A percentile compares a stretch with the other conserved stretches of the same genome.
Evolutionary conservation across 768 basidiomycete species (phyloP).

Genomic region (Lactifluus volemus): DNA sequence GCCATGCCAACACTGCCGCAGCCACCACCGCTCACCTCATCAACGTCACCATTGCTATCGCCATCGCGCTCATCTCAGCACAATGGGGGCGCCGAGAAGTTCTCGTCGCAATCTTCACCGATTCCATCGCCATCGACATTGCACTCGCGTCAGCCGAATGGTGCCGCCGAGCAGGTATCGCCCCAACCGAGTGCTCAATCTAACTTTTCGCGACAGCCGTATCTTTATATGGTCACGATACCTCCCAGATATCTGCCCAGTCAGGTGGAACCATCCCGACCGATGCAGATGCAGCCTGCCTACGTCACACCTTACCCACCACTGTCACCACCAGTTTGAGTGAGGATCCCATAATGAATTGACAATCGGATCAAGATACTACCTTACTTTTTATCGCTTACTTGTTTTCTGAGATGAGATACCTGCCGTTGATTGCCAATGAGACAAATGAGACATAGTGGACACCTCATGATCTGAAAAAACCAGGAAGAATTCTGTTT

Average conservation of each 20-base stretch:
- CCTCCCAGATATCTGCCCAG: conserved; percentile 6
- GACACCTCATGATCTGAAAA: too few species aligned
- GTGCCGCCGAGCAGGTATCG: background rate
- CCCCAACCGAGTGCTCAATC: conserved; percentile 7
- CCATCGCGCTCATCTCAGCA: too few species aligned
- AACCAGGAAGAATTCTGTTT: too few species aligned
- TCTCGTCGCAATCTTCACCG: background rate
- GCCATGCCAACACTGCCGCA: background rate
- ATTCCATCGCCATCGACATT: background rate
- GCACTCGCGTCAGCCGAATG: background rate
- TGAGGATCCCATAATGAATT: too few species aligned
- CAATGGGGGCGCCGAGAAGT: too few species aligned
- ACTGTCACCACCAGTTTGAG: too few species aligned
- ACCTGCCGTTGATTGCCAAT: too few species aligned
- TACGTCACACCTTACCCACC: background rate
- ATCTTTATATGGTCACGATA: conserved; percentile 14
- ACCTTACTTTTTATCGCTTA: too few species aligned
- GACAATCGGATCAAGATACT: too few species aligned
- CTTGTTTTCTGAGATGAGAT: too few species aligned
- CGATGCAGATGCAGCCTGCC: conserved; percentile 4
- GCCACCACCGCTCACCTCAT: background rate
- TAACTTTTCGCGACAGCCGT: conserved; percentile 1
- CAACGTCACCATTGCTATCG: too few species aligned
- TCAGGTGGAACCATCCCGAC: background rate
- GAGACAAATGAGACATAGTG: too few species aligned